Percentiles rank a stretch among this genome's conserved stretches.
Evolutionary conservation across 257 asterid species (phyloP).

Genomic region (Fraxinus cuspidata): DNA sequence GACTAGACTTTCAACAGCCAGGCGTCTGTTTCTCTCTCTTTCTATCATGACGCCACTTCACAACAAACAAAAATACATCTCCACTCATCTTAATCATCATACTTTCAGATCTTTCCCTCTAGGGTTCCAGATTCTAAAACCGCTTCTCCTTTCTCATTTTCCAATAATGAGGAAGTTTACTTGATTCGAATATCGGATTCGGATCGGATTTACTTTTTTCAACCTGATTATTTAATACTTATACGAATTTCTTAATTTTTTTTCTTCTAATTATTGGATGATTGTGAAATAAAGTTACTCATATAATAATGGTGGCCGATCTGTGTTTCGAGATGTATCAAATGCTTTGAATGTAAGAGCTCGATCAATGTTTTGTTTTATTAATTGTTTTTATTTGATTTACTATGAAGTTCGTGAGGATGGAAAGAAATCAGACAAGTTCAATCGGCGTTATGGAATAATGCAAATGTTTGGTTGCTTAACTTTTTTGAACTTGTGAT

Average conservation of each 20-base stretch:
- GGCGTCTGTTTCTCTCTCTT: constrained; percentile 30
- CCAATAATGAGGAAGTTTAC: not conserved
- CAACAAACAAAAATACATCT: constrained; percentile 11
- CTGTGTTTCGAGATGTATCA: constrained; percentile 45
- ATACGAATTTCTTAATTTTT: not conserved
- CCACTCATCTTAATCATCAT: constrained; percentile 5
- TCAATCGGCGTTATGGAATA: not conserved
- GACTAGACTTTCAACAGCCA: constrained; percentile 18
- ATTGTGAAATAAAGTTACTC: not conserved
- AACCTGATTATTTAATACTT: constrained; percentile 13
- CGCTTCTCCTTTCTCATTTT: not conserved
- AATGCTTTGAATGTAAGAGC: constrained; percentile 57
- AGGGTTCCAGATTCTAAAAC: constrained; percentile 45
- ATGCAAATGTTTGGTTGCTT: not conserved
- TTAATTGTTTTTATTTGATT: not conserved
- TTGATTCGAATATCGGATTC: constrained; percentile 41
- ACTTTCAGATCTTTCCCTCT: constrained; percentile 21
- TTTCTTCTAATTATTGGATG: not conserved
- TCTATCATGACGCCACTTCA: constrained; percentile 17
- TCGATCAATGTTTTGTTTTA: constrained; percentile 18
- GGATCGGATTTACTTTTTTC: constrained; percentile 44
- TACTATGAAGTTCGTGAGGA: constrained; percentile 19
- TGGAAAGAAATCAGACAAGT: not conserved
- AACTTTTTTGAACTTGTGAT: not conserved
- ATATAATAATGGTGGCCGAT: constrained; percentile 42